Base-by-base conservation (phyloP, 2,329 filamentous ascomycete genomes). In the Dothistroma pini region DNA sequence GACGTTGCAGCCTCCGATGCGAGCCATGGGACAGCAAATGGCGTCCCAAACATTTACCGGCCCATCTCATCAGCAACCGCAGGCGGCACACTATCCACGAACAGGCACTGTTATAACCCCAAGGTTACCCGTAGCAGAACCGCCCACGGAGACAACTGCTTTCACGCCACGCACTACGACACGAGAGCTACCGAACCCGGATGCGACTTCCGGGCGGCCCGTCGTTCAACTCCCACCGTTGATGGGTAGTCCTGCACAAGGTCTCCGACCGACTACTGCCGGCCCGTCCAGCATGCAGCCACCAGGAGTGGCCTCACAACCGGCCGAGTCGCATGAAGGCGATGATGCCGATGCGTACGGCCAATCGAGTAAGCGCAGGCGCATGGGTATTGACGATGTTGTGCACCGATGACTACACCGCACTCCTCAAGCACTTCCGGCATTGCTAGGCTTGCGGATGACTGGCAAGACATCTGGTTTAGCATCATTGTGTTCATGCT, bases 361-460 rank as follows among this genome's bases (percentile, higher is more conserved):
- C 29, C 54, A 50, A 19, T 60, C 70, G 22, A 62, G 64, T 41
- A 73, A 74, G 57, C 64, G 70, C 25, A 64, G 70, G 32, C 65
- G 70, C 21, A 66, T 74, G 61, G 71, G 67, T 4, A 70, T 74
- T 10, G 65, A 71, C 51, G 71, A 74, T 49, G 71, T 74, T 31
- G 60, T 74, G 53, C 72, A 73, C 38, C 54, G 65, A 58, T 67
- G 62, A 65, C 16, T 29, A 29, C 25, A 29, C 9, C 25, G 11
- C 48, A 16, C 21, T n/a, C 9, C 10, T 25, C 4, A 22, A 50
- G 22, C 47, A 9, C n/a, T n/a, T 11, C 11, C 47, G 16, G 51
- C 51, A 51, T 11, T n/a, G 21, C 21, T 51, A 11, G 31, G 25
- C 12, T 35, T 53, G 25, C 8, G 22, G 35, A 10, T n/a, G 4